Evolutionary conservation across 495 filamentous ascomycete genomes (phyloP).

Genomic region (Aspergillus conjunctus): DNA sequence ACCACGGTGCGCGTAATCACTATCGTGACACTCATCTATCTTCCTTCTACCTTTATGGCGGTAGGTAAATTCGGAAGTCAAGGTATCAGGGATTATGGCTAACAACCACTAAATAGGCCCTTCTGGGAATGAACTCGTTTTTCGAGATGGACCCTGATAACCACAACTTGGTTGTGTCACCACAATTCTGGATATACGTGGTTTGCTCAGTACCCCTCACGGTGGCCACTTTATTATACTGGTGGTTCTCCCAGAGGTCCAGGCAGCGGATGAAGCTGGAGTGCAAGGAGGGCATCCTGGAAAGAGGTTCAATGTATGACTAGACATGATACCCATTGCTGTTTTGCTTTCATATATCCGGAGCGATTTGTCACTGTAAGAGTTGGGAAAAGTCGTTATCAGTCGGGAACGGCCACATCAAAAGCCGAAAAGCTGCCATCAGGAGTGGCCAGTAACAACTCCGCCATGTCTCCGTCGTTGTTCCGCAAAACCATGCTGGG

Average conservation of each 20-base stretch:
- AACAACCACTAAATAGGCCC: conserved; percentile 25
- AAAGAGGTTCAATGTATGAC: background rate
- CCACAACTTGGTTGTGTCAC: conserved; percentile 27
- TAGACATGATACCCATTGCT: background rate
- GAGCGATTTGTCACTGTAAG: background rate
- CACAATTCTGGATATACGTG: conserved; percentile 43
- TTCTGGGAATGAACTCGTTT: conserved; percentile 44
- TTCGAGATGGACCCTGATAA: conserved; percentile 33
- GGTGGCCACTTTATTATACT: conserved; percentile 30
- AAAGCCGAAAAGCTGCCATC: background rate
- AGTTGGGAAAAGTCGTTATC: background rate
- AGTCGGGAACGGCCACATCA: background rate
- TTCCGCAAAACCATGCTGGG: background rate
- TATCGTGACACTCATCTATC: conserved; percentile 44
- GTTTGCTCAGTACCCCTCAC: conserved; percentile 32
- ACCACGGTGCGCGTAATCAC: conserved; percentile 43
- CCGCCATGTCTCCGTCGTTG: background rate
- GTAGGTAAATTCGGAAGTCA: conserved; percentile 31
- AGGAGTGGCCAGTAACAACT: background rate
- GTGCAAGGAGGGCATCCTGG: background rate
- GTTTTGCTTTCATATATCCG: background rate
- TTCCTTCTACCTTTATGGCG: conserved; percentile 47
- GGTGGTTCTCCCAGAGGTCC: conserved; percentile 24
- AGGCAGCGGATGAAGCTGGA: conserved; percentile 5
- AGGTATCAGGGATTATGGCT: background rate